These are phyloP conservation scores for Apiospora sp. DNA, from an alignment of 2,329 filamentous ascomycete genomes.

Conservation along the genomic window DNA sequence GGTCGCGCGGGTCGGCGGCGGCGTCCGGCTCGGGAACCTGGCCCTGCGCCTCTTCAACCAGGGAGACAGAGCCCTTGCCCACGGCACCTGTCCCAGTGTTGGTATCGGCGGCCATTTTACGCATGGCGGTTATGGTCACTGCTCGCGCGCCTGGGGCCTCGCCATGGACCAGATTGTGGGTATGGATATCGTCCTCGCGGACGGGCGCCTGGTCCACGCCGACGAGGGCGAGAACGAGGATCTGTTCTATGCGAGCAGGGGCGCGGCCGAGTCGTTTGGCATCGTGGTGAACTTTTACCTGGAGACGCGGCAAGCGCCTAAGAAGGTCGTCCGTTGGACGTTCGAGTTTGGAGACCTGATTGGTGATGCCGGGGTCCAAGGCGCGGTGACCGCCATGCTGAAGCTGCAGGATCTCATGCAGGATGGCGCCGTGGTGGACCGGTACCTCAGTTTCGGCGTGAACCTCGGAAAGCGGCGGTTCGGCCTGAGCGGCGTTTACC, in stretches of 20 bases:
- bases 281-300: conserved; percentile 48
- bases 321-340: conserved; percentile 39
- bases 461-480: conserved; percentile 36
- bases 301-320: conserved; percentile 42
- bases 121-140: conserved; percentile 54
- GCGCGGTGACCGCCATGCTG: conserved; percentile 35
- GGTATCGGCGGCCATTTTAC: conserved; percentile 55
- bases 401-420: conserved; percentile 44
- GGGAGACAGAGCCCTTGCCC: conserved; percentile 47
- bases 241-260: conserved; percentile 55
- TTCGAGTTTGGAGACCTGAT: neutral
- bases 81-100: conserved; percentile 55
- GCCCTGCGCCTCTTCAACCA: conserved; percentile 46
- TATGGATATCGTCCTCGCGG: conserved; percentile 57
- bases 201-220: conserved; percentile 53
- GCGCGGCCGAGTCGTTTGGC: conserved; percentile 50
- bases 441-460: conserved; percentile 41
- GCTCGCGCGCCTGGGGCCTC: conserved; percentile 57
- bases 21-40: conserved; percentile 53
- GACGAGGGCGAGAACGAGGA: conserved; percentile 53
- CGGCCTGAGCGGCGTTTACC: conserved; percentile 43
- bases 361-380: neutral
- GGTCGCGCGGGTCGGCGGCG: conserved; percentile 49
- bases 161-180: conserved; percentile 57
- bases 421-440: conserved; percentile 40